Percentiles rank a stretch among this genome's conserved stretches.
Conservation (phyloP, 2,329 filamentous ascomycete species). For the Didymellaceae sp. region DNA sequence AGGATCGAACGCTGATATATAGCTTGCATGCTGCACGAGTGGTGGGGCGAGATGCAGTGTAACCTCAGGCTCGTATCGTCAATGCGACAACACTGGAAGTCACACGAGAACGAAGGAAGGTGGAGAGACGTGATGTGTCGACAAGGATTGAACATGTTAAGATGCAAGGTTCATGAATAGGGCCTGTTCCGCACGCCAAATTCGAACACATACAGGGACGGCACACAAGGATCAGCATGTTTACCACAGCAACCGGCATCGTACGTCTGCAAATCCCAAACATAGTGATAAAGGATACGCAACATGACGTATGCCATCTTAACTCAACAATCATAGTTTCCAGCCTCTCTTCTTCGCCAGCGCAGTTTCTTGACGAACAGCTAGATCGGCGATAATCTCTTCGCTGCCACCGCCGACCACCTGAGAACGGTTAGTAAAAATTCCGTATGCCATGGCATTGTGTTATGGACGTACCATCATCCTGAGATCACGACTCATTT, state of each 20-base stretch:
- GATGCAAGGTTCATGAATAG: constrained; percentile 10
- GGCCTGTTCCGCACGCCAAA: constrained; percentile 5
- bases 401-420: constrained; percentile 61
- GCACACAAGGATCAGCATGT: constrained; percentile 10
- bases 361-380: constrained; percentile 57
- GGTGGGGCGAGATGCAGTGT: constrained; percentile 8
- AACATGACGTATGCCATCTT: neutral
- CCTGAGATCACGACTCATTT: constrained; percentile 61
- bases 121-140: constrained; percentile 9
- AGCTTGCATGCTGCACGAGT: constrained; percentile 4
- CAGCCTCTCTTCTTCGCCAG: constrained; percentile 52
- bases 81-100: constrained; percentile 7
- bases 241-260: constrained; percentile 1
- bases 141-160: constrained; percentile 5
- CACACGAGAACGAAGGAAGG: constrained; percentile 14
- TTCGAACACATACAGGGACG: neutral
- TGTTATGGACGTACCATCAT: constrained; percentile 55
- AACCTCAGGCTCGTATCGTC: constrained; percentile 6
- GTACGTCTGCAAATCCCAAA: constrained; percentile 5
- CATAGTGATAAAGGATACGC: neutral
- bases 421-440: constrained; percentile 18
- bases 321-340: constrained; percentile 46
- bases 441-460: too few relatives aligned
- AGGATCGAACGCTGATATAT: constrained; percentile 6
- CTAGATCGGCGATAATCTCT: constrained; percentile 61